A percentile compares a stretch with the other conserved stretches of the same genome.
phyloP scores from a whole-genome alignment of 2,329 filamentous ascomycete genomes.

The Aspergillus brunneoviolaceus region DNA sequence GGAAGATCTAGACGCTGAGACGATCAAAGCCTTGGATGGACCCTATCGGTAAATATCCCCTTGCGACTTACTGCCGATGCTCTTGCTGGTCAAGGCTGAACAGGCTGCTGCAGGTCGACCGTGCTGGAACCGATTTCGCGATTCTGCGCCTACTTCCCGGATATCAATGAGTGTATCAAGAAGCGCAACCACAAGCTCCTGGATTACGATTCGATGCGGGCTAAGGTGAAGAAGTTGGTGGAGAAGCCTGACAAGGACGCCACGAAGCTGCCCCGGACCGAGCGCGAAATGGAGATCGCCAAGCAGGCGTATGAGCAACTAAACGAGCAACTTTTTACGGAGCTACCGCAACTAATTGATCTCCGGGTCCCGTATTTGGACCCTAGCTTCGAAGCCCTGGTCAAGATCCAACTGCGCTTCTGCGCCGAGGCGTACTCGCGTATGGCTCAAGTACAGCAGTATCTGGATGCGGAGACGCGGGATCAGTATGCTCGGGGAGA shows the following conservation, averaged over 20 bases:
- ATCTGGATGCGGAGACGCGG: slow-evolving; percentile 89
- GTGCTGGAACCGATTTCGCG: slow-evolving; percentile 93
- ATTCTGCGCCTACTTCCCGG: slow-evolving; percentile 97
- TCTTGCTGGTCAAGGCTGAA: not conserved
- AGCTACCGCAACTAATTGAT: slow-evolving; percentile 94
- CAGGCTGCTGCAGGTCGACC: slow-evolving; percentile 62
- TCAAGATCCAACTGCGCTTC: slow-evolving; percentile 97
- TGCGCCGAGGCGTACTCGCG: slow-evolving; percentile 96
- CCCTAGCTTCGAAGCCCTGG: slow-evolving; percentile 93
- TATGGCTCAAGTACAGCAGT: slow-evolving; percentile 99
- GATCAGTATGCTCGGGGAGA: slow-evolving; percentile 95
- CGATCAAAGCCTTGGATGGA: slow-evolving; percentile 95
- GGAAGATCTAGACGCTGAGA: slow-evolving; percentile 95
- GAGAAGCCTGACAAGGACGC: slow-evolving; percentile 99
- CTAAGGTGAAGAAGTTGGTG: slow-evolving; percentile 92
- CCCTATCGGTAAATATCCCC: slow-evolving; percentile 68
- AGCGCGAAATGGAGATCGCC: slow-evolving; percentile 95
- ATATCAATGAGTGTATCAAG: slow-evolving; percentile 99
- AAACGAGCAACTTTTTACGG: slow-evolving; percentile 91
- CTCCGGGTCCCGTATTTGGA: slow-evolving; percentile 95
- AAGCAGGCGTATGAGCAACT: slow-evolving; percentile 92
- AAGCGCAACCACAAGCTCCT: slow-evolving; percentile 98
- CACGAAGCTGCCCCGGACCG: slow-evolving; percentile 89
- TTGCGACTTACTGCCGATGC: not conserved
- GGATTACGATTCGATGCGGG: slow-evolving; percentile 93